Evolutionary conservation across 192 early-diverging fungal species (phyloP), one percentile per base, ranked within the genome.

Genomic region (Backusella luteola): DNA sequence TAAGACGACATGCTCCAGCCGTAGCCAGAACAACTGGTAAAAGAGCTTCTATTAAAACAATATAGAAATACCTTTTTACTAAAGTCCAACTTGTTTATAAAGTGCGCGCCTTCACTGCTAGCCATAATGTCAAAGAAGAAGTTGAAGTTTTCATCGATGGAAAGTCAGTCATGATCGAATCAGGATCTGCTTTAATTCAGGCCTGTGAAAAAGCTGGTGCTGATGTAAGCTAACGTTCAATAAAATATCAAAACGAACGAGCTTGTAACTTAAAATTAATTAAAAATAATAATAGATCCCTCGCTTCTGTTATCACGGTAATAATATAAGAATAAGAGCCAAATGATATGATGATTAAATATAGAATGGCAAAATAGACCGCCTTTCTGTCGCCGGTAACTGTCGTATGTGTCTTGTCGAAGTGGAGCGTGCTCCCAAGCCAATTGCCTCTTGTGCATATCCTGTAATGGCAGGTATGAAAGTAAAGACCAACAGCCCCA

Each of bases 341-440:
- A 73, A 26, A 23, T 34, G 73, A n/a, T 23, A 67, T 41, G 63
- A 34, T 39, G 9, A 39, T 39, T 39, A 14, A 56, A 23, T 63
- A 14, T 12, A 39, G 12, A 39, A 26, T 6, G 21, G 53, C 11
- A 23, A 32, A 87, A 93, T 94, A 87, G 95, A 97, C 80, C 94
- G 98, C 38, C 88, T 99, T 41, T 93, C 94, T 8, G 89, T 99
- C 67, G 98, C 98, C 7, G 98, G 98, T 79, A 99, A 99, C 90
- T 99, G 98, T 81, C 94, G 98, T 81, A 98, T 99, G 97, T 99
- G 98, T 79, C 89, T 99, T 74, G 97, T 99, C 41, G 98, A 99
- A 87, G 85, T 99, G 63, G 97, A 97, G 84, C 95, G 93, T 80
- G 89, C 94, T 68, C 97, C 97, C 63, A 99, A 99, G 84, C 93